A percentile compares a stretch with the other conserved stretches of the same genome.
Evolutionary conservation across 73 alveolate species (phyloP).

Genomic region (Paramecium caudatum): DNA sequence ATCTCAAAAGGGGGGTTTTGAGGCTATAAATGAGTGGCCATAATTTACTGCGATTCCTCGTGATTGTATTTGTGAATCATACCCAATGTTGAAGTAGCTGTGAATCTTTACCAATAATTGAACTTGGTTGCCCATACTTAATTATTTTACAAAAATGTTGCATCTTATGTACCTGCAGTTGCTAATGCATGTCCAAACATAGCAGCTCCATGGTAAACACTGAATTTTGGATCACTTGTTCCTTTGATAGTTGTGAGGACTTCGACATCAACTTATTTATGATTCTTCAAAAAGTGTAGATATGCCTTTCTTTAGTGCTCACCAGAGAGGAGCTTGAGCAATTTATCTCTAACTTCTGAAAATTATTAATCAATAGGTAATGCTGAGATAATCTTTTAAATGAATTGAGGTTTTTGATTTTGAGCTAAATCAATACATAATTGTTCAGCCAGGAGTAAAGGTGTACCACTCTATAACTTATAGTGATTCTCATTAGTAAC

Average conservation of each 20-base stretch:
- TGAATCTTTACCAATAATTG: conserved; percentile 79
- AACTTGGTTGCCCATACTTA: conserved; percentile 90
- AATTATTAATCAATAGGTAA: conserved; percentile 70
- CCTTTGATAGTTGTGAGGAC: conserved; percentile 79
- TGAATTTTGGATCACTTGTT: conserved; percentile 79
- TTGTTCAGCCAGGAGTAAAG: conserved; percentile 13
- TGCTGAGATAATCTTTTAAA: conserved; percentile 78
- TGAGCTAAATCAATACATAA: conserved; percentile 85
- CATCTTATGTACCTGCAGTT: conserved; percentile 83
- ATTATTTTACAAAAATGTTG: conserved; percentile 86
- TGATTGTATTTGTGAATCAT: conserved; percentile 92
- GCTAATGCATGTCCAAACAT: conserved; percentile 84
- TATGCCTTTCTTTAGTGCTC: conserved; percentile 82
- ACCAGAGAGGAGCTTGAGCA: conserved; percentile 79
- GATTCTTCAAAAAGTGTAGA: conserved; percentile 86
- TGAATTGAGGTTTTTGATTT: conserved; percentile 90
- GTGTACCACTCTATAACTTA: conserved; percentile 11
- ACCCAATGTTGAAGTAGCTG: conserved; percentile 84
- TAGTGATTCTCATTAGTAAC: neutral
- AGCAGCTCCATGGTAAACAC: conserved; percentile 84
- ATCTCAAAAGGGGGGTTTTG: conserved; percentile 63
- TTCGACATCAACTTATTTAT: conserved; percentile 86
- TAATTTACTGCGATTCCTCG: conserved; percentile 83
- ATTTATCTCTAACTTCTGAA: conserved; percentile 68
- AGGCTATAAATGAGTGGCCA: conserved; percentile 85